A percentile compares a stretch with the other conserved stretches of the same genome.
These are phyloP conservation scores for Hysterangium stoloniferum DNA, from an alignment of 768 basidiomycete species.

Conservation along the genomic window DNA sequence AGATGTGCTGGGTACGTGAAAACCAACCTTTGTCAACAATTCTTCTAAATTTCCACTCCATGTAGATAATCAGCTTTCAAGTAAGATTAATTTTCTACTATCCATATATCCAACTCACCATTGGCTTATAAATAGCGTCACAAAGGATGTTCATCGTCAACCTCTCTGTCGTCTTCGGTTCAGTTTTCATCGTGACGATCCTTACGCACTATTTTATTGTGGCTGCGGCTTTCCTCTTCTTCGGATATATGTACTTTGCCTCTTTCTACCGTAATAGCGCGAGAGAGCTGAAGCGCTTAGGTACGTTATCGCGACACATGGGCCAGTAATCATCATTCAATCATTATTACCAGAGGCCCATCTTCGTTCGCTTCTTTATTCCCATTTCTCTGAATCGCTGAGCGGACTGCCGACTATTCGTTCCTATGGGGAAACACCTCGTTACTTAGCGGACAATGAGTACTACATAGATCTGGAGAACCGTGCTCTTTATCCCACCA, in stretches of 20 bases:
- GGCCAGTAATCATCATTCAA: not conserved
- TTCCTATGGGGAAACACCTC: constrained; percentile 55
- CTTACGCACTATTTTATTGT: constrained; percentile 33
- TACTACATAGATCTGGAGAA: constrained; percentile 68
- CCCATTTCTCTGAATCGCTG: constrained; percentile 71
- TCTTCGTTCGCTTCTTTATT: constrained; percentile 66
- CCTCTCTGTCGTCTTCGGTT: constrained; percentile 41
- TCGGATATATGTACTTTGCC: constrained; percentile 61
- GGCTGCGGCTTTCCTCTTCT: constrained; percentile 40
- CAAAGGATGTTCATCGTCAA: constrained; percentile 46
- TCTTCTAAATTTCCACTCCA: not conserved
- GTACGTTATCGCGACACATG: constrained; percentile 16
- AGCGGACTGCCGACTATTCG: constrained; percentile 66
- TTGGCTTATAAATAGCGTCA: constrained; percentile 28
- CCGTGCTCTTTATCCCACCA: constrained; percentile 57
- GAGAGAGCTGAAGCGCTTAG: constrained; percentile 58
- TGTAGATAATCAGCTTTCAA: constrained; percentile 50
- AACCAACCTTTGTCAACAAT: not conserved
- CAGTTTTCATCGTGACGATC: constrained; percentile 48
- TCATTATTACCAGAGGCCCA: constrained; percentile 42
- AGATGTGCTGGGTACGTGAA: constrained; percentile 35
- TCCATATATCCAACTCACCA: not conserved
- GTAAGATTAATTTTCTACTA: too few species aligned
- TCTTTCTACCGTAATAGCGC: constrained; percentile 65
- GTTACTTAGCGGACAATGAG: constrained; percentile 60